Conservation (phyloP, 306 rosid genomes). For the Gillenia trifoliata region DNA sequence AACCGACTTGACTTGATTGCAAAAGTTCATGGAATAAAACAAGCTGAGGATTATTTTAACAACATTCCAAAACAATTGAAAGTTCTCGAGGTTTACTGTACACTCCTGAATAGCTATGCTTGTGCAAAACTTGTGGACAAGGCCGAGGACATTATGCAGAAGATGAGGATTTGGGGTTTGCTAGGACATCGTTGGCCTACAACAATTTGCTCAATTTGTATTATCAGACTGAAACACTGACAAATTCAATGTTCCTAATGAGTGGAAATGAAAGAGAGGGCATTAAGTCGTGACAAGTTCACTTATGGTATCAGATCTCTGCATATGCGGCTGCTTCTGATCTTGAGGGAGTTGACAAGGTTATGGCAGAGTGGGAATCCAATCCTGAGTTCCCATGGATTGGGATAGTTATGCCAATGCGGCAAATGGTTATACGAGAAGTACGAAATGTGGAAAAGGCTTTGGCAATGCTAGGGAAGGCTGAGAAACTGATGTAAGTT, state of each 20-base stretch:
- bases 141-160: conserved; percentile 26
- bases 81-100: neutral
- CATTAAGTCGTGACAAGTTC: neutral
- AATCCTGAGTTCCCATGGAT: neutral
- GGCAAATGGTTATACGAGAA: conserved; percentile 17
- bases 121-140: conserved; percentile 11
- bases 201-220: conserved; percentile 20
- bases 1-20: conserved; percentile 23
- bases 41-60: conserved; percentile 26
- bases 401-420: conserved; percentile 9
- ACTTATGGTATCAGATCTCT: conserved; percentile 13
- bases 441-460: conserved; percentile 15
- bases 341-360: conserved; percentile 7
- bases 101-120: conserved; percentile 26
- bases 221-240: conserved; percentile 10
- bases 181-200: neutral
- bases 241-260: conserved; percentile 12
- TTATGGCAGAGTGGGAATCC: conserved; percentile 4
- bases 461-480: conserved; percentile 19
- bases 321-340: conserved; percentile 21
- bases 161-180: conserved; percentile 21
- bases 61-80: conserved; percentile 15
- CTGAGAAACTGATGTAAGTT: conserved; percentile 5
- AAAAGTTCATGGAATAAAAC: conserved; percentile 25
- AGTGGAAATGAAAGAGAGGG: conserved; percentile 26